Base-by-base conservation (phyloP, 1,139 yeast species). In the Blastobotrys buckinghamii region DNA sequence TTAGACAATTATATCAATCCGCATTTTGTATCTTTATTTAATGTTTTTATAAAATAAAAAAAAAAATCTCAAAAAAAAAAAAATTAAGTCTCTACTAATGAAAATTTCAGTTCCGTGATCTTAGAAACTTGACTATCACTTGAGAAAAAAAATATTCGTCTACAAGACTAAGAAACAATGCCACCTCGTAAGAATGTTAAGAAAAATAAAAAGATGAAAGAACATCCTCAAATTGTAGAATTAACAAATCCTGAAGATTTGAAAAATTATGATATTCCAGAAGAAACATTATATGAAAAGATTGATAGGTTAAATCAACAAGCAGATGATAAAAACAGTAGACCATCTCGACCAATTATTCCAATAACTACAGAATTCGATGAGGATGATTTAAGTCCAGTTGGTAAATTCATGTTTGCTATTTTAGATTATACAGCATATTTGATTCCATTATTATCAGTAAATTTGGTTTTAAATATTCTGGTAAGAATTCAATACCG, bases 401-500 rank as follows among this genome's bases (percentile, higher is more conserved):
- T 53, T 10, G 67, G 61, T n/a, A 48, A 51, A 45, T 40, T 55
- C 49, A 52, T 64, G 59, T 63, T 66, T 53, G 51, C 52, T 15
- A 37, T 54, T 4, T 58, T 66, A 20, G 70, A 66, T 53, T 59
- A 62, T 50, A 53, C 64, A 24, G 58, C 59, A 50, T 61, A 61
- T 40, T 45, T 66, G 41, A 59, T 66, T 30, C 70, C 70, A 6
- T 50, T 66, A 42, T 53, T 65, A 22, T 59, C 66, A 13, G 67
- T 65, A 9, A 65, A 66, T 50, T 49, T 64, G 16, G 62, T 61
- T 10, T 54, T 66, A 35, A 68, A 66, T 45, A 53, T 65, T n/a
- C 56, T 66, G 10, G 69, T 66, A 6, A 60, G 65, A 15, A 51
- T 58, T 40, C 70, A 66, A 48, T 66, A 66, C 48, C 60, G 59